Evolutionary conservation across 257 asterid species (phyloP).

Genomic region (Anisodus acutangulus): DNA sequence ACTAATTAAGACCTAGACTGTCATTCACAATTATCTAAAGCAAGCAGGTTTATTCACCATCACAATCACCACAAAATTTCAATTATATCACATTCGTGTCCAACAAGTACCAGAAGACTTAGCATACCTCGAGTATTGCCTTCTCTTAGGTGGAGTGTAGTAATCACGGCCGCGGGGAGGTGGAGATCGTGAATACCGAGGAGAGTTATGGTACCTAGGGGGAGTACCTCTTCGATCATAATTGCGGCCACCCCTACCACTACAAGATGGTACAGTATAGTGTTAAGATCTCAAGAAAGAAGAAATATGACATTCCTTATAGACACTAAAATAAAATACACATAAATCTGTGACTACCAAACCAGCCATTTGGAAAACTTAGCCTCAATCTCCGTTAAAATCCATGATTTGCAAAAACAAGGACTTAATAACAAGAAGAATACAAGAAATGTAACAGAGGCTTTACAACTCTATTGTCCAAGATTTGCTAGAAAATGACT

Average conservation of each 20-base stretch:
- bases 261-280: slow-evolving; percentile 4
- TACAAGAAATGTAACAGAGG: background rate
- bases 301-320: background rate
- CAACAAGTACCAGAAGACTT: background rate
- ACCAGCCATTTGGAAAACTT: slow-evolving; percentile 6
- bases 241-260: slow-evolving; percentile 55
- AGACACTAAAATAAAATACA: slow-evolving; percentile 1
- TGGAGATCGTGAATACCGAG: slow-evolving; percentile 84
- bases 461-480: slow-evolving; percentile 25
- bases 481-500: background rate
- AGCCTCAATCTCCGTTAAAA: background rate
- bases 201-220: slow-evolving; percentile 13
- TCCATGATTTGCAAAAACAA: slow-evolving; percentile 2
- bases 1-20: background rate
- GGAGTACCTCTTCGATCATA: slow-evolving; percentile 87
- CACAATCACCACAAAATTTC: background rate
- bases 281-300: slow-evolving; percentile 7
- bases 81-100: background rate
- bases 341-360: background rate
- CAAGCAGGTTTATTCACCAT: background rate
- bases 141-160: slow-evolving; percentile 71
- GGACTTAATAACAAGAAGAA: slow-evolving; percentile 1
- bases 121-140: slow-evolving; percentile 69
- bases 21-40: slow-evolving; percentile 12
- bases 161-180: slow-evolving; percentile 71